Base-by-base conservation (phyloP, 1,284 basidiomycete species). In the Phylloboletellus chloephorus region DNA sequence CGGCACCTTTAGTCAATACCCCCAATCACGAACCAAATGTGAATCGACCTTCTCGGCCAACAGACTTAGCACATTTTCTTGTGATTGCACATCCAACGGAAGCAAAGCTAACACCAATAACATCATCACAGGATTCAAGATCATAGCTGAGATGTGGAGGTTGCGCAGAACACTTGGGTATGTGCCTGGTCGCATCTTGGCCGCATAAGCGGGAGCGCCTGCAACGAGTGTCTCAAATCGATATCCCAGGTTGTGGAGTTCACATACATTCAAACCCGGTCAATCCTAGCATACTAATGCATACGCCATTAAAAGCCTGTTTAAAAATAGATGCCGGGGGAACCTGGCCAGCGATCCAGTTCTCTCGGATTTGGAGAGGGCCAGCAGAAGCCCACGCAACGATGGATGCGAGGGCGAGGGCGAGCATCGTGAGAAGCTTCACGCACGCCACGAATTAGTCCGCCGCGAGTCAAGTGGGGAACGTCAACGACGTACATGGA, bases 251-350 rank as follows among this genome's bases (percentile, higher is more conserved):
- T 21, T 3, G 8, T 21, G n/a, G 12, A 15, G 15, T 12, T 5
- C 31, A 58, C 67, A 20, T 51, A 79, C 79, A 79, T 68, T 81
- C 78, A 50, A 79, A 73, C 7, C 82, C 82, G 2, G 83, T 85
- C 22, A 84, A 67, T 0, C 80, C 81, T 2, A 86, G 65, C 66
- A 85, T 79, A 0, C 78, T 74, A 5, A 86, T 62, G 49, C 82
- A 84, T 19, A 80, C 66, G 0, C 82, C 83, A 44, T 78, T 65
- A 54, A 78, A 86, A 5, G 78, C 60, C 34, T 79, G 68, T 11
- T 58, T 67, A 3, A 64, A 56, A 10, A 76, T 58, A 3, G 53
- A 55, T 1, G 52, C 41, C 0, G 53, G 48, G 8, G 64, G 63
- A 17, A 48, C 56, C 38, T 57, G 60, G 6, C 66, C 70, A 22